Evolutionary conservation across 208 protist species (phyloP), one percentile per base, ranked within the genome.

Genomic region (Acanthamoeba triangularis): DNA sequence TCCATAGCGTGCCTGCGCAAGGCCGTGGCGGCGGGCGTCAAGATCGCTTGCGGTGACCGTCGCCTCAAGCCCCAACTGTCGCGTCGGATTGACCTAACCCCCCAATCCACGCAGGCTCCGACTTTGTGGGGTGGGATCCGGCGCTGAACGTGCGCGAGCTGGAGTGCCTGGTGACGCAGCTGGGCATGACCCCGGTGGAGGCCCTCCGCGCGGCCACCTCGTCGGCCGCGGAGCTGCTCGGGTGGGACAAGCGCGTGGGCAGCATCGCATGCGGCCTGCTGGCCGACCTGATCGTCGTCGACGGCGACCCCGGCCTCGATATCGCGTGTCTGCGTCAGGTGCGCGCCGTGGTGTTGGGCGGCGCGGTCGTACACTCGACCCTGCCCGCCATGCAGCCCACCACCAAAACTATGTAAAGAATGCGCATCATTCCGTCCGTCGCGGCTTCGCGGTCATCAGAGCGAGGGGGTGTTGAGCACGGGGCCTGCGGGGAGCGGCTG

Each of bases 1-100:
- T 93, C 87, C 1, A 74, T 93, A 18, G 87, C 87, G 1, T 76
- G 87, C 14, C 56, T 93, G 87, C 33, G 87, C 41, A 93, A 93
- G 59, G 87, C 87, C 56, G 59, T 93, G 11, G 87, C 87, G 6
- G 87, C 56, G 10, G 87, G 87, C 4, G 87, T 93, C 28, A 93
- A 93, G 87, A 74, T 93, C 7, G 87, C 87, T 2, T 93, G 87
- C n/a, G 87, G 82, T 90, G 7, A 23, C 25, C 2, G 7, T 37
- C 65, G 7, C 33, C 28, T 14, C 25, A 8, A 23, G 10, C 25
- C 20, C 49, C 14, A 84, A 3, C 7, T 56, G 5, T n/a, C 18
- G 3, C 6, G 2, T 44, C 37, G 35, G 35, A 20, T 11, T 2
- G 10, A 7, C 2, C 10, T 23, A 87, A 61, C 5, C n/a, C 10